These are phyloP conservation scores for Zoysia matrella DNA, from an alignment of 202 grass and related monocot genomes.

Conservation along the genomic window DNA sequence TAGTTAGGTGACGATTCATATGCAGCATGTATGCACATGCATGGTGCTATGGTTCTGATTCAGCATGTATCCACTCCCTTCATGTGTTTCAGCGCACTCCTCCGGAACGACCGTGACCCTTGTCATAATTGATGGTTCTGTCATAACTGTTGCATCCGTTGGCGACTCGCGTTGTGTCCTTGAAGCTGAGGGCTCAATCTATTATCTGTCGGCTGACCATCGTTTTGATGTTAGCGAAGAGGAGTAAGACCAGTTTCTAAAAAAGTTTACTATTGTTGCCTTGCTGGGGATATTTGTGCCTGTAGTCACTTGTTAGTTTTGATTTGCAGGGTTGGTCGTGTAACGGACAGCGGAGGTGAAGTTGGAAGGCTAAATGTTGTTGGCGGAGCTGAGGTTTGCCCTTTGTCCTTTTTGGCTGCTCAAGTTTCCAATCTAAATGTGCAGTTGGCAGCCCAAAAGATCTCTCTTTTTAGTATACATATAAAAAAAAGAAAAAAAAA, in stretches of 20 bases:
- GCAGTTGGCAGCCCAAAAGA: not conserved
- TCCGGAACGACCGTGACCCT: constrained; percentile 80
- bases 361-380: constrained; percentile 87
- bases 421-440: constrained; percentile 18
- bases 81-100: constrained; percentile 53
- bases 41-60: not conserved
- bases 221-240: constrained; percentile 70
- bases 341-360: constrained; percentile 86
- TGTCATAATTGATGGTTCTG: constrained; percentile 71
- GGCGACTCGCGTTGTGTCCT: constrained; percentile 76
- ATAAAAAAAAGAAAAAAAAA: no score
- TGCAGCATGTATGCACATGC: not conserved
- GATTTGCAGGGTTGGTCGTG: constrained; percentile 70
- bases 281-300: not conserved
- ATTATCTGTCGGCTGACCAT: constrained; percentile 69
- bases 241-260: constrained; percentile 57
- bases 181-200: constrained; percentile 65
- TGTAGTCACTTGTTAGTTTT: constrained; percentile 15
- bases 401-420: constrained; percentile 25
- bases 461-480: not conserved
- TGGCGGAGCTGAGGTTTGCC: constrained; percentile 79
- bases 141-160: constrained; percentile 71
- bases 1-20: not conserved
- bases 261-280: not conserved
- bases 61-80: not conserved